Conservation (phyloP, 352 stramenopile species). For the Phytophthora cryptogea region DNA sequence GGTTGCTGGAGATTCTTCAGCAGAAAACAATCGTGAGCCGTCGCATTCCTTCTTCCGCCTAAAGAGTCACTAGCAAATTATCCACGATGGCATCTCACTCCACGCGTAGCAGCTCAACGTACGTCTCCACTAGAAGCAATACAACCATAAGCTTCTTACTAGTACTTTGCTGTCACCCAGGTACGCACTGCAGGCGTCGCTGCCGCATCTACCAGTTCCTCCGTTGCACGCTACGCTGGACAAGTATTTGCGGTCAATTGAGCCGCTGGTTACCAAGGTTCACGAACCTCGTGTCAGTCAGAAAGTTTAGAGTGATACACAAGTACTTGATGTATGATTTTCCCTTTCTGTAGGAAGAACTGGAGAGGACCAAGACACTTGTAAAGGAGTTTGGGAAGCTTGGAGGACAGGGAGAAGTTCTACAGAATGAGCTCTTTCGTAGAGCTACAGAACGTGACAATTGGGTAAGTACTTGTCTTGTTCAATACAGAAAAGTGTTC, state of each 20-base stretch:
- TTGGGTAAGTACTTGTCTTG: slow-evolving; percentile 40
- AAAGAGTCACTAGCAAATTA: slow-evolving; percentile 10
- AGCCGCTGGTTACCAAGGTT: slow-evolving; percentile 57
- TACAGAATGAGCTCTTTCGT: slow-evolving; percentile 57
- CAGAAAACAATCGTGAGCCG: neutral
- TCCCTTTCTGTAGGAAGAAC: slow-evolving; percentile 55
- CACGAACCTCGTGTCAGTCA: slow-evolving; percentile 42
- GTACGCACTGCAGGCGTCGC: slow-evolving; percentile 57
- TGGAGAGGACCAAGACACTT: slow-evolving; percentile 40
- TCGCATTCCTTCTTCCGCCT: slow-evolving; percentile 9
- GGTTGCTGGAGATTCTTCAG: neutral
- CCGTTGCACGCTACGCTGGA: slow-evolving; percentile 82
- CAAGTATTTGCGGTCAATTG: slow-evolving; percentile 81
- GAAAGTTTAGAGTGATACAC: slow-evolving; percentile 38
- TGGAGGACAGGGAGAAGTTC: slow-evolving; percentile 46
- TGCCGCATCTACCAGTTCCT: slow-evolving; percentile 85
- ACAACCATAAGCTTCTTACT: neutral
- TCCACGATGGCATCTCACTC: slow-evolving; percentile 7
- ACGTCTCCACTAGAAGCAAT: neutral
- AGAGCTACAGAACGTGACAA: slow-evolving; percentile 52
- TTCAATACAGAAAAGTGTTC: neutral
- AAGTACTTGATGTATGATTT: neutral
- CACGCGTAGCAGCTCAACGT: slow-evolving; percentile 12
- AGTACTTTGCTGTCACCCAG: slow-evolving; percentile 3
- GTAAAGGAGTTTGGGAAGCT: slow-evolving; percentile 53